Conservation (phyloP, 2,329 filamentous ascomycete species). For the Xylaria sp. region DNA sequence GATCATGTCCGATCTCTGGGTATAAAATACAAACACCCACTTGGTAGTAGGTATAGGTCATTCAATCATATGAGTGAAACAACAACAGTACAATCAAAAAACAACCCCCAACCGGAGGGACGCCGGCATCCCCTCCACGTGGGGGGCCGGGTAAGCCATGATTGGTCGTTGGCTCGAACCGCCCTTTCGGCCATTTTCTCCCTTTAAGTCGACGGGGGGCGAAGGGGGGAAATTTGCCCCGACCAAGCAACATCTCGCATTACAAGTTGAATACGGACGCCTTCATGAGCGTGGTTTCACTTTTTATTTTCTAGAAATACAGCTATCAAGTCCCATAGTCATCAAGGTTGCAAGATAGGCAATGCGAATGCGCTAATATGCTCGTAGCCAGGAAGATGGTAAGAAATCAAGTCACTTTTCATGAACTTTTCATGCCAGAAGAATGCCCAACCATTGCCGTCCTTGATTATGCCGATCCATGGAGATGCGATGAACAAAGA, state of each 20-base stretch:
- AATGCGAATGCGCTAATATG: constrained; percentile 12
- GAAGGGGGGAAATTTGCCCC: neutral
- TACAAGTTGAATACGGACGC: neutral
- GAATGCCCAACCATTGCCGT: constrained; percentile 20
- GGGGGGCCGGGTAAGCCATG: constrained; percentile 14
- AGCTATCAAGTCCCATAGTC: neutral
- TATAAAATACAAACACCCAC: neutral
- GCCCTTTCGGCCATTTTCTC: constrained; percentile 16
- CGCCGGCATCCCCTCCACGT: constrained; percentile 22
- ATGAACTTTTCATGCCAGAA: constrained; percentile 19
- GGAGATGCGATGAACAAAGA: constrained; percentile 25
- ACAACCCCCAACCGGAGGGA: neutral
- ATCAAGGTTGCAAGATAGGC: constrained; percentile 7
- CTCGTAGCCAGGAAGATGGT: constrained; percentile 9
- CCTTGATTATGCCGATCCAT: constrained; percentile 14
- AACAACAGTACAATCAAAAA: neutral
- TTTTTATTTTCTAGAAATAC: constrained; percentile 7
- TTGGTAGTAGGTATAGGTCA: too few relatives aligned
- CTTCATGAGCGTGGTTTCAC: neutral
- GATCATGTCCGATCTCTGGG: neutral
- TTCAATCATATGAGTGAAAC: neutral
- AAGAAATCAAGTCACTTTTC: constrained; percentile 22
- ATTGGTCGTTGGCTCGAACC: constrained; percentile 24
- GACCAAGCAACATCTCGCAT: neutral
- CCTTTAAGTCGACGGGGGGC: neutral